phyloP scores from a whole-genome alignment of 164 flowering plant genomes.

The Stephania cephalantha region DNA sequence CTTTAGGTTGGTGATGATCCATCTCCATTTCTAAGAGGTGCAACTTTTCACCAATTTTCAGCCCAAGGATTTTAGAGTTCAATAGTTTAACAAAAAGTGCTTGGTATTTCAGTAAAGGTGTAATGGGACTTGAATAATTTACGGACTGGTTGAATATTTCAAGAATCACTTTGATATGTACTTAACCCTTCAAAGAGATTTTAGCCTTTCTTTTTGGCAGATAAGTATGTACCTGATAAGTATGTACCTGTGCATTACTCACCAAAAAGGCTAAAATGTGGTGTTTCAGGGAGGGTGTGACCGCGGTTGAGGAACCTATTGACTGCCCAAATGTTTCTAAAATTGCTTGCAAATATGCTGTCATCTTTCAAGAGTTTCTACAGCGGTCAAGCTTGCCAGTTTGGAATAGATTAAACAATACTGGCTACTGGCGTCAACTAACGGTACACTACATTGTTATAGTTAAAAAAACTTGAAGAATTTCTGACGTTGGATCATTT shows the following conservation, averaged over 20 bases:
- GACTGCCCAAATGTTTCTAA: conserved; percentile 86
- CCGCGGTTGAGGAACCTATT: conserved; percentile 83
- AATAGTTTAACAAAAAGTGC: not conserved
- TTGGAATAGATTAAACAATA: conserved; percentile 85
- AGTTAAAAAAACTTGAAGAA: not conserved
- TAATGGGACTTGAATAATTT: conserved; percentile 86
- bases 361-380: conserved; percentile 72
- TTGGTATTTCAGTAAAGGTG: conserved; percentile 71
- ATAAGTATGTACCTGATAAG: not conserved
- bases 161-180: conserved; percentile 57
- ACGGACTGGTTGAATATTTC: conserved; percentile 84
- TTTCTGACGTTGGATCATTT: not conserved
- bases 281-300: conserved; percentile 84
- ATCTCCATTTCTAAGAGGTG: conserved; percentile 9
- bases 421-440: conserved; percentile 94
- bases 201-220: not conserved
- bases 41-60: not conserved
- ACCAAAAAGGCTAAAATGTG: conserved; percentile 4
- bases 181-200: conserved; percentile 30
- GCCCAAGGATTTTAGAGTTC: conserved; percentile 3
- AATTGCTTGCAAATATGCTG: conserved; percentile 68
- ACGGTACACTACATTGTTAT: conserved; percentile 43
- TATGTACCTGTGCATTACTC: conserved; percentile 4
- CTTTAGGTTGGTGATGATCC: conserved; percentile 53
- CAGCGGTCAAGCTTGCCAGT: conserved; percentile 57